Percentiles rank a stretch among this genome's conserved stretches.
These are phyloP conservation scores for Vicia faba DNA, from an alignment of 306 rosid species.

Conservation along the genomic window DNA sequence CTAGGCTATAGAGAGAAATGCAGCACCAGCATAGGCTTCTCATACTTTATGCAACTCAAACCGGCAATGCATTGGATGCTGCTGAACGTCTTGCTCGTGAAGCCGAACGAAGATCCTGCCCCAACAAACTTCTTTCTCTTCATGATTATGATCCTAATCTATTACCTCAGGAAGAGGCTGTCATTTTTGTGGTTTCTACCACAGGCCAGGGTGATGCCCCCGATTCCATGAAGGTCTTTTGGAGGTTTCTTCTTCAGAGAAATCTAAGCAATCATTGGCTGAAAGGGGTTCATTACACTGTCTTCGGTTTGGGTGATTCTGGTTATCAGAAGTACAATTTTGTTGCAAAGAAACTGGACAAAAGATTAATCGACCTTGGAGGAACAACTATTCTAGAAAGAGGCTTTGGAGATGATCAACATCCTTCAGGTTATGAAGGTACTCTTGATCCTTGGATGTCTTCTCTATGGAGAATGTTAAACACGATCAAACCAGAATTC, in stretches of 20 bases:
- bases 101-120: constrained; percentile 75
- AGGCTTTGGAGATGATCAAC: constrained; percentile 97
- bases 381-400: constrained; percentile 67
- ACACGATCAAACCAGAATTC: constrained; percentile 53
- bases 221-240: constrained; percentile 89
- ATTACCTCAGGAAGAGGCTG: constrained; percentile 63
- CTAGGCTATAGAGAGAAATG: neutral
- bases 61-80: constrained; percentile 87
- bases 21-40: constrained; percentile 44
- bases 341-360: constrained; percentile 96
- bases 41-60: constrained; percentile 76
- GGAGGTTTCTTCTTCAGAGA: constrained; percentile 84
- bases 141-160: constrained; percentile 64
- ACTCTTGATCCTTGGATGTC: constrained; percentile 93
- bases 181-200: constrained; percentile 88
- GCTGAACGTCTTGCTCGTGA: constrained; percentile 83
- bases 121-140: constrained; percentile 53
- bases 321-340: constrained; percentile 88
- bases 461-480: constrained; percentile 70
- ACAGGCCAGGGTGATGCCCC: constrained; percentile 98
- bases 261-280: constrained; percentile 73
- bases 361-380: constrained; percentile 81
- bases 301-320: constrained; percentile 95
- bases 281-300: constrained; percentile 67
- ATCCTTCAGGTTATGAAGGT: constrained; percentile 93